These are phyloP conservation scores for Globisporangium nunn DNA, from an alignment of 352 stramenopile genomes.

Conservation along the genomic window DNA sequence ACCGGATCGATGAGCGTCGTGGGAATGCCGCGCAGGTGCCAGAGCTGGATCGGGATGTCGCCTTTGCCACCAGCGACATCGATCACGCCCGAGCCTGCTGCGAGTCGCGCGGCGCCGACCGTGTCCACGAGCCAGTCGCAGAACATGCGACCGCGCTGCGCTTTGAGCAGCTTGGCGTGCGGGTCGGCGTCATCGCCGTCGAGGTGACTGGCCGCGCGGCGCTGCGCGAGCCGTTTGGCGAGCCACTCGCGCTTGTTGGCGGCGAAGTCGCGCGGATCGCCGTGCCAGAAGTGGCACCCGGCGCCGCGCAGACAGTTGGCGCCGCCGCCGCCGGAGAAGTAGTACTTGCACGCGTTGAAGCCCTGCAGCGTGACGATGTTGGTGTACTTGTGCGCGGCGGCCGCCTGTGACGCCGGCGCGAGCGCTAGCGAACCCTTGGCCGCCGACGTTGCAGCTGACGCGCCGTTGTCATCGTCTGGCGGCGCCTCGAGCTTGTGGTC, in stretches of 20 bases:
- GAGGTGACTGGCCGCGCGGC: constrained; percentile 42
- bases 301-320: constrained; percentile 58
- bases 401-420: constrained; percentile 42
- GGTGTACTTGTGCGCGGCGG: constrained; percentile 55
- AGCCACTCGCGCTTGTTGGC: constrained; percentile 64
- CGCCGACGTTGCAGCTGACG: not conserved
- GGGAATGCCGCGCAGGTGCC: constrained; percentile 64
- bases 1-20: constrained; percentile 85
- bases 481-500: constrained; percentile 28
- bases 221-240: constrained; percentile 52
- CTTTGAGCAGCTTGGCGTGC: constrained; percentile 64
- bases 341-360: constrained; percentile 83
- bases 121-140: constrained; percentile 74
- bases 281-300: constrained; percentile 81
- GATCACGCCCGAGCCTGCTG: constrained; percentile 60
- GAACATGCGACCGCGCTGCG: constrained; percentile 67
- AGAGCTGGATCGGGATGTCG: constrained; percentile 81
- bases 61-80: constrained; percentile 86
- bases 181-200: constrained; percentile 53
- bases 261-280: constrained; percentile 46
- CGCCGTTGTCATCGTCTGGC: not conserved
- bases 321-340: constrained; percentile 62
- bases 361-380: constrained; percentile 78
- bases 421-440: constrained; percentile 40
- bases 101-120: constrained; percentile 37